Evolutionary conservation across 768 basidiomycete genomes (phyloP).

Genomic region (Cystofilobasidium ferigula): DNA sequence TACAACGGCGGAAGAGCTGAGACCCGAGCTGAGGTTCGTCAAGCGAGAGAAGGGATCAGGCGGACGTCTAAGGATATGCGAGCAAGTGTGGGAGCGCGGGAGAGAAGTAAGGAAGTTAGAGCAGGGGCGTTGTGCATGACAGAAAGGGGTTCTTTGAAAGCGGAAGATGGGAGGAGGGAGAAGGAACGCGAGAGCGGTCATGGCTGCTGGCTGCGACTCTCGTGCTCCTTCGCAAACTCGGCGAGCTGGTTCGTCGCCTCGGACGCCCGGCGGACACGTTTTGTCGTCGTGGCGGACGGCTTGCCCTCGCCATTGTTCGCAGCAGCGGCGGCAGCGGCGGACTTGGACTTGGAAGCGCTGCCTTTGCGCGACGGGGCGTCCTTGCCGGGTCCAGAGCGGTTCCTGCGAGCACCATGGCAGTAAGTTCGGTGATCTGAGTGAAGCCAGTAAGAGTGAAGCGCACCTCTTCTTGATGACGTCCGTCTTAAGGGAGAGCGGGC

Average conservation of each 20-base stretch:
- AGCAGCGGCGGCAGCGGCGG: not conserved
- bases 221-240: not conserved
- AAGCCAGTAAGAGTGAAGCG: not conserved
- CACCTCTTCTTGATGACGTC: constrained; percentile 82
- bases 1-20: too few relatives aligned
- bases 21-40: too few relatives aligned
- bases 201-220: too few relatives aligned
- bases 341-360: not conserved
- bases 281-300: not conserved
- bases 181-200: too few relatives aligned
- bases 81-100: too few relatives aligned
- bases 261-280: constrained; percentile 7
- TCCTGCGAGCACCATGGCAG: not conserved
- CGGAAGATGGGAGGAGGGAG: too few relatives aligned
- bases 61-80: too few relatives aligned
- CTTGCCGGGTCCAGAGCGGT: constrained; percentile 4
- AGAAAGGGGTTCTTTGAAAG: too few relatives aligned
- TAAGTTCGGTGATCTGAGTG: not conserved
- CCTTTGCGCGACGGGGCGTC: constrained; percentile 2
- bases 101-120: too few relatives aligned
- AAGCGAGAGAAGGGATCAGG: too few relatives aligned
- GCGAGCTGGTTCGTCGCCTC: not conserved
- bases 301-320: not conserved
- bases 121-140: too few relatives aligned
- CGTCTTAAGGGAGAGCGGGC: constrained; percentile 88